Base-by-base conservation (phyloP, 2,329 filamentous ascomycete genomes). In the Stemphylium beticola region DNA sequence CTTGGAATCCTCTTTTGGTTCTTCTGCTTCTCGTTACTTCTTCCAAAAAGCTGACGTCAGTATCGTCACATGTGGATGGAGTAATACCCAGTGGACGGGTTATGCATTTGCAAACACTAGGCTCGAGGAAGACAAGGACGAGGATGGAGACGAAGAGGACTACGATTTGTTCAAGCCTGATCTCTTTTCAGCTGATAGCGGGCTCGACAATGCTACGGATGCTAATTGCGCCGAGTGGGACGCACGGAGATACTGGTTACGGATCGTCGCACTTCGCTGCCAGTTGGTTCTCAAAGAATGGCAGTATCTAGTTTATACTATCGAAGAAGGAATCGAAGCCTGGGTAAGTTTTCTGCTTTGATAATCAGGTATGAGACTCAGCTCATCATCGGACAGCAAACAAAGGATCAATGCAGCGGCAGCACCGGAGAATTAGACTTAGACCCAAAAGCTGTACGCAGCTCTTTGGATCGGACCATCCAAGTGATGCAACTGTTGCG, bases 201-300 rank as follows among this genome's bases (percentile, higher is more conserved):
- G 48, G 9, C 24, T 39, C 26, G 40, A 51, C 33, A 39, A 29
- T 14, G 10, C 11, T 5, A 33, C 12, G 1, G n/a, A 17, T 20
- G 11, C 26, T 5, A 3, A 24, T 14, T 20, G 24, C 11, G 36
- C 45, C 8, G 12, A 52, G 5, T 57, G 57, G 57, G 60, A 60
- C 40, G 37, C 57, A 11, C 46, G 60, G 18, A 22, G 12, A 6
- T 62, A 60, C 29, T 62, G 44, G 37, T 40, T 62, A 12, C 38
- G 37, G 2, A 44, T 52, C 1, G 38, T 49, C 18, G 45, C 45
- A 2, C 24, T 53, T 29, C 40, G 56, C 10, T 34, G 17, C 9
- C 29, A 34, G 11, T 7, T 49, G 6, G 32, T 61, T 2, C 18
- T 56, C 1, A 18, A 42, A 31, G 55, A 58, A 39, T 56, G 47